These are phyloP conservation scores for Niebla homalea DNA, from an alignment of 495 filamentous ascomycete species.

Conservation along the genomic window DNA sequence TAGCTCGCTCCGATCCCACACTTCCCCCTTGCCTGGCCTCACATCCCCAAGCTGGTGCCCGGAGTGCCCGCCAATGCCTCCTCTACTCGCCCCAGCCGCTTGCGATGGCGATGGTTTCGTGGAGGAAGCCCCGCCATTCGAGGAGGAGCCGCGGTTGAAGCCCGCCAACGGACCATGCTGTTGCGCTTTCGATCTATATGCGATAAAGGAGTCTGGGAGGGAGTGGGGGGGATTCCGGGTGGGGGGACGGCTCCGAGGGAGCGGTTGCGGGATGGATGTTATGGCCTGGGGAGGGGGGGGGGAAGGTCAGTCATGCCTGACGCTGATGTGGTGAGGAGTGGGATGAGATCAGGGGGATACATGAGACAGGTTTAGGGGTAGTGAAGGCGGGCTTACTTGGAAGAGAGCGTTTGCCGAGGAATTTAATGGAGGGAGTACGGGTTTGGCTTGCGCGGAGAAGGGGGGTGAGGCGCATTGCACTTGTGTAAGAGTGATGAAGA, in stretches of 20 bases:
- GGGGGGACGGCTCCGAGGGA: conserved; percentile 25
- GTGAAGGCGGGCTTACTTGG: conserved; percentile 77
- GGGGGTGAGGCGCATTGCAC: conserved; percentile 51
- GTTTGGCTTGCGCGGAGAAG: conserved; percentile 49
- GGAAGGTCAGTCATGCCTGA: conserved; percentile 28
- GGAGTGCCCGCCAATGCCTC: conserved; percentile 48
- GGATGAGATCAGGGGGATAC: conserved; percentile 37
- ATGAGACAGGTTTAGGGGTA: no score
- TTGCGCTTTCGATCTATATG: conserved; percentile 82
- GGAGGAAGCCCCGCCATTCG: not conserved
- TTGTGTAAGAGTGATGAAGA: no score
- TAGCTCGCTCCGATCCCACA: conserved; percentile 81
- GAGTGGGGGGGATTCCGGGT: conserved; percentile 50
- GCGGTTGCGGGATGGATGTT: conserved; percentile 6
- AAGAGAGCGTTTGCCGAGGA: conserved; percentile 73
- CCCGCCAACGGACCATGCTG: conserved; percentile 79
- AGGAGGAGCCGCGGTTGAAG: conserved; percentile 31
- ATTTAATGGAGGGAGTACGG: conserved; percentile 76
- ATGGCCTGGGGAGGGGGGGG: not conserved
- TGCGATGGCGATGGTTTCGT: conserved; percentile 19
- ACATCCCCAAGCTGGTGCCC: conserved; percentile 61
- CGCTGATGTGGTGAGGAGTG: conserved; percentile 41
- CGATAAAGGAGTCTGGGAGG: conserved; percentile 66
- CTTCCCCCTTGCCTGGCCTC: conserved; percentile 54
- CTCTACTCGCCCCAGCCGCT: conserved; percentile 26